phyloP scores from a whole-genome alignment of 2,329 filamentous ascomycete genomes.

The Mycosphaerella arachidis region DNA sequence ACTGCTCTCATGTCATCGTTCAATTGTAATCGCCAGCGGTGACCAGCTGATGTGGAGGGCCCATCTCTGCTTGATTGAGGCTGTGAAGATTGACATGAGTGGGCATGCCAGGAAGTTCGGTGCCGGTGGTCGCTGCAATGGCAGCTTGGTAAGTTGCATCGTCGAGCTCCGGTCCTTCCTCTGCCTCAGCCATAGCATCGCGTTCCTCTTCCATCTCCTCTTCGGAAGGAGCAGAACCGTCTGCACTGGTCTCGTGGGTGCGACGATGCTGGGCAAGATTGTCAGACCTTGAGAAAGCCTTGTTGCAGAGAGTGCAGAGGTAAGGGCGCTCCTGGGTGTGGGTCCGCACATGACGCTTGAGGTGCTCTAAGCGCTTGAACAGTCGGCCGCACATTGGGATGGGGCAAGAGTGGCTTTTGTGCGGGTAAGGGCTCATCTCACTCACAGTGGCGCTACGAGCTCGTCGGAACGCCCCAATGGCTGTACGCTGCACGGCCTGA shows the following conservation, averaged over 20 bases:
- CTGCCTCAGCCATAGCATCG: constrained; percentile 74
- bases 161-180: constrained; percentile 52
- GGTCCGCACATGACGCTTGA: constrained; percentile 98
- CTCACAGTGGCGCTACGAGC: constrained; percentile 93
- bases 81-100: constrained; percentile 33
- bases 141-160: constrained; percentile 25
- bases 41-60: constrained; percentile 41
- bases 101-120: constrained; percentile 33
- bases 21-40: constrained; percentile 42
- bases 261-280: constrained; percentile 89
- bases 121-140: constrained; percentile 27
- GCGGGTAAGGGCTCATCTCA: constrained; percentile 92
- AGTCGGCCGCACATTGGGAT: constrained; percentile 95
- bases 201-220: constrained; percentile 88
- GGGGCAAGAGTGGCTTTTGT: constrained; percentile 98
- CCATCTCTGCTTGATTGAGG: constrained; percentile 36
- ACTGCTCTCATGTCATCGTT: constrained; percentile 1
- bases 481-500: constrained; percentile 56
- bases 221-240: constrained; percentile 63
- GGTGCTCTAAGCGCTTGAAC: constrained; percentile 98
- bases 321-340: constrained; percentile 99
- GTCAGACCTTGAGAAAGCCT: constrained; percentile 96
- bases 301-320: constrained; percentile 95
- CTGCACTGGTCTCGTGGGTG: constrained; percentile 74
- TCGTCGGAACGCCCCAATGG: constrained; percentile 73